Base-by-base conservation (phyloP, 352 stramenopile species). In the Phytopythium mirpurense region DNA sequence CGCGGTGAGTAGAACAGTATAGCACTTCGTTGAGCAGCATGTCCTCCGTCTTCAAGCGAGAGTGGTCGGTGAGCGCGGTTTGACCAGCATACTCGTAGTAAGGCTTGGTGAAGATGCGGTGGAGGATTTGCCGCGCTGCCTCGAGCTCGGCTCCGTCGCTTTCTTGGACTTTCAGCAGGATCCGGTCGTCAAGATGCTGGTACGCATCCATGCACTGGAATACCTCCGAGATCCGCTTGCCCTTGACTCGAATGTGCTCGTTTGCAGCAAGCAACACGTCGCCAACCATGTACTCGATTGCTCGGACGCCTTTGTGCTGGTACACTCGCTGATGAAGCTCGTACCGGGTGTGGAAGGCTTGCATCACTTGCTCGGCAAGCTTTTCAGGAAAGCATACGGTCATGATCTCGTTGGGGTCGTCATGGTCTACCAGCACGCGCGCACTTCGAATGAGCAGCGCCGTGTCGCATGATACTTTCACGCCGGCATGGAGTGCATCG, bases 271-370 rank as follows among this genome's bases (percentile, higher is more conserved):
- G 60, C 24, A 97, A 50, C 5, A 83, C 59, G 54, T 97, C 86
- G 47, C 75, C 83, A 19, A 97, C 66, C 87, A 96, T 97, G 53
- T 90, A 94, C 50, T 97, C 87, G 49, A 93, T 85, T 5, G 87
- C 82, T 3, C 78, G 78, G 36, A 86, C 61, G 26, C 73, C 75
- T 44, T 90, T 86, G 55, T 97, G 88, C 56, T 95, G 84, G 51
- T 97, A 97, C 9, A 94, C 83, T 2, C 70, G 72, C 51, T 95
- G 86, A 34, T 96, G 89, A 14, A 97, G 72, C 56, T 91, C 72
- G 49, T 86, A 95, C 2, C 89, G 72, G 15, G 85, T 93, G 26
- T 81, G 78, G 54, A 97, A 96, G 10, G 90, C 80, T 54, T 93
- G 81, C 81, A 96, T 93, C 6, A 97, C 71, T 56, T 84, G 78